phyloP scores from a whole-genome alignment of 169 alveolate species.

The Eimeria brunetti region DNA sequence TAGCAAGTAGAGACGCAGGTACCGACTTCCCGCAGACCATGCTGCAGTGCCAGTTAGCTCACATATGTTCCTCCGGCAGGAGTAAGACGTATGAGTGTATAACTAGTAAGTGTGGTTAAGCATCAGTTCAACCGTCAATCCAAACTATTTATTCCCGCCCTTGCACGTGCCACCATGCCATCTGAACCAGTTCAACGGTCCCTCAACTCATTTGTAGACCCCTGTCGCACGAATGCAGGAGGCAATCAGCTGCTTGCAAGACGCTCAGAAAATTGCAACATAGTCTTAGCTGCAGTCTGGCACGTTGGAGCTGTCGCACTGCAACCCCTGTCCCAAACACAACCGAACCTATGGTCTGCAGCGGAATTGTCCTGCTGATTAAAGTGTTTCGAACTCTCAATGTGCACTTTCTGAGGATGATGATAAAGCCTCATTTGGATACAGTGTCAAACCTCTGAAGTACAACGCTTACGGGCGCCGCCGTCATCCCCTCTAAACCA shows the following conservation, averaged over 20 bases:
- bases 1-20: too few species aligned
- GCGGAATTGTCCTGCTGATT: not conserved
- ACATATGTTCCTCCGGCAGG: too few species aligned
- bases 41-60: too few species aligned
- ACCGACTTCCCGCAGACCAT: too few species aligned
- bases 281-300: not conserved
- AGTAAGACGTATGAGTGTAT: too few species aligned
- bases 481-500: not conserved
- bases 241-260: not conserved
- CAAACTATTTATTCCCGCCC: not conserved
- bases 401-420: not conserved
- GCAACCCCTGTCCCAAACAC: not conserved
- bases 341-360: not conserved
- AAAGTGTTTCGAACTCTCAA: not conserved
- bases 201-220: not conserved
- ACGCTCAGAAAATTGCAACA: not conserved
- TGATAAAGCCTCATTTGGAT: not conserved
- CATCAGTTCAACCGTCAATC: too few species aligned
- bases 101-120: too few species aligned
- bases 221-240: not conserved
- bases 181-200: not conserved
- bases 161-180: not conserved
- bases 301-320: not conserved
- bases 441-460: not conserved
- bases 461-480: not conserved